Conservation (phyloP, 208 protist species). For the Wallacemonas sp. region DNA sequence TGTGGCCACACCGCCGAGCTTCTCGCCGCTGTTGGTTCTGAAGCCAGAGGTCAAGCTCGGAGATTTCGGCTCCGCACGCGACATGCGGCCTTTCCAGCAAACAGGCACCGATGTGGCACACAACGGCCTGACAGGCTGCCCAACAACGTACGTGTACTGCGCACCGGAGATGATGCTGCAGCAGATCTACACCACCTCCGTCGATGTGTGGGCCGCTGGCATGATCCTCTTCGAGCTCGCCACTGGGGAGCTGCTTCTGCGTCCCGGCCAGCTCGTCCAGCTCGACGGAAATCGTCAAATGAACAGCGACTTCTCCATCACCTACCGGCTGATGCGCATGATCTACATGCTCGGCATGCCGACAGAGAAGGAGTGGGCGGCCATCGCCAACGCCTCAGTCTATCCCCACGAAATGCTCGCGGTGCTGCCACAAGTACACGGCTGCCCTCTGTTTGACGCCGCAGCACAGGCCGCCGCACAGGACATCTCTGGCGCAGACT, state of each 20-base stretch:
- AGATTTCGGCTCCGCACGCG: conserved; percentile 81
- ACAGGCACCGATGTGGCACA: conserved; percentile 95
- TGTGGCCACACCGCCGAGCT: neutral
- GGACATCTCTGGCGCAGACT: neutral
- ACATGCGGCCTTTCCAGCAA: conserved; percentile 85
- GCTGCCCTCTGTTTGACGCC: conserved; percentile 20
- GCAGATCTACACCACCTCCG: conserved; percentile 56
- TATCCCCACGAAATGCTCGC: conserved; percentile 91
- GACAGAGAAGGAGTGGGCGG: conserved; percentile 92
- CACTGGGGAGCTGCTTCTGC: conserved; percentile 92
- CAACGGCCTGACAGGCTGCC: conserved; percentile 28
- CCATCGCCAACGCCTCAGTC: conserved; percentile 94
- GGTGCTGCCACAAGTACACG: conserved; percentile 58
- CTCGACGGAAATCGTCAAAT: conserved; percentile 74
- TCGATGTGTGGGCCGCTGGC: conserved; percentile 92
- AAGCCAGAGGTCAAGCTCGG: conserved; percentile 63
- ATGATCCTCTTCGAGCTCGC: conserved; percentile 91
- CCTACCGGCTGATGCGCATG: conserved; percentile 95
- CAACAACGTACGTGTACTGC: conserved; percentile 96
- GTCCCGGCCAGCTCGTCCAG: conserved; percentile 85
- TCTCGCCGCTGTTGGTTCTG: conserved; percentile 3
- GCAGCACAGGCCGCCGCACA: neutral
- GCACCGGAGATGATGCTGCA: conserved; percentile 87
- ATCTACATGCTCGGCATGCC: conserved; percentile 95
- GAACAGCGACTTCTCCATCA: conserved; percentile 58